These are phyloP conservation scores for Zizania latifolia DNA, from an alignment of 176 grass and related monocot genomes.

Conservation along the genomic window DNA sequence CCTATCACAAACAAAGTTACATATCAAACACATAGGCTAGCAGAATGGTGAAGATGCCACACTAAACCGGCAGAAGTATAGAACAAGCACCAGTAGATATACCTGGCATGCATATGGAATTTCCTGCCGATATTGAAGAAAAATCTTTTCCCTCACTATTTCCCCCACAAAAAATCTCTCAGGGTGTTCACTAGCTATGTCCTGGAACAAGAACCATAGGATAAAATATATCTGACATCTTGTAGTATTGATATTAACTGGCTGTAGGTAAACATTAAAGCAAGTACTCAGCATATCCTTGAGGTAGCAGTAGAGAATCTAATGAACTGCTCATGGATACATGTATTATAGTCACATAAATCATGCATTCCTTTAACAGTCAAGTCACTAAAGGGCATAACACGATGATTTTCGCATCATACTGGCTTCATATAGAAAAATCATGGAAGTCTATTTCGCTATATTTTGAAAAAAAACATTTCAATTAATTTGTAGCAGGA, in stretches of 20 bases:
- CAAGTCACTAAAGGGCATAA: neutral
- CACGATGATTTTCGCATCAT: neutral
- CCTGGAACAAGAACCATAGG: constrained; percentile 46
- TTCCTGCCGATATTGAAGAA: constrained; percentile 88
- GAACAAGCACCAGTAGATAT: constrained; percentile 24
- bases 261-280: neutral
- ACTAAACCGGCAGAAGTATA: neutral
- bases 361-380: neutral
- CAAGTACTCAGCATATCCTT: neutral
- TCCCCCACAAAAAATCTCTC: constrained; percentile 91
- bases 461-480: neutral
- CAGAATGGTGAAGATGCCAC: constrained; percentile 4
- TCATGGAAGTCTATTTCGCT: neutral
- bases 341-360: neutral
- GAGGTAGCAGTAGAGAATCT: neutral
- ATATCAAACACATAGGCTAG: neutral
- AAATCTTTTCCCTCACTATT: constrained; percentile 96
- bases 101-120: constrained; percentile 93
- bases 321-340: neutral
- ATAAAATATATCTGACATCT: neutral
- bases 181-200: constrained; percentile 83
- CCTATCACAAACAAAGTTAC: constrained; percentile 26
- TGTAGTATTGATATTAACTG: neutral
- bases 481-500: neutral
- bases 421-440: neutral